Percentiles rank a stretch among this genome's conserved stretches.
Evolutionary conservation across 305 asterid genomes (phyloP).

Genomic region (Solanum hybrid): DNA sequence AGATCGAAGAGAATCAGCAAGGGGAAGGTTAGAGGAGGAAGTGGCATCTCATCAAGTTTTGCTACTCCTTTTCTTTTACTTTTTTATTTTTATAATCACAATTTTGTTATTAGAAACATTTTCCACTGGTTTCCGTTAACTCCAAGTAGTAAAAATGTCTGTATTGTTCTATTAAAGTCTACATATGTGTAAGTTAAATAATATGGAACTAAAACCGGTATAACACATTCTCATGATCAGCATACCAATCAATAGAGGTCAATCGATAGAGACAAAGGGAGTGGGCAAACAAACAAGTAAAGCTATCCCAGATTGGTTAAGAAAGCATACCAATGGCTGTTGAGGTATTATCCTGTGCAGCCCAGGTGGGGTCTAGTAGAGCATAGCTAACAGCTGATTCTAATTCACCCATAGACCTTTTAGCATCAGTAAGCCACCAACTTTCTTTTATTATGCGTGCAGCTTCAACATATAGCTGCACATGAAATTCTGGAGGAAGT

Average conservation of each 20-base stretch:
- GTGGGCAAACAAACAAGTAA: neutral
- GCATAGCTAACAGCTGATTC: slow-evolving; percentile 95
- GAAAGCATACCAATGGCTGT: slow-evolving; percentile 75
- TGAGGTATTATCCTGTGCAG: slow-evolving; percentile 97
- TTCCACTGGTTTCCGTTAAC: neutral
- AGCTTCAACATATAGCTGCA: slow-evolving; percentile 75
- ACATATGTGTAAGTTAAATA: neutral
- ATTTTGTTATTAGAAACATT: neutral
- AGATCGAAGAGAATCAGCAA: neutral
- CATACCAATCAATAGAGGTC: neutral
- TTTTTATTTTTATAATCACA: neutral
- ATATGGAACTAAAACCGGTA: neutral
- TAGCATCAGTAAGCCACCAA: slow-evolving; percentile 91
- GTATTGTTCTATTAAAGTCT: neutral
- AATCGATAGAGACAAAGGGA: neutral
- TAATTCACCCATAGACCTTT: slow-evolving; percentile 72
- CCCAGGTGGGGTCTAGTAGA: slow-evolving; percentile 94
- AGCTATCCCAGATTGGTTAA: neutral
- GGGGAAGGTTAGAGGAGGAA: neutral
- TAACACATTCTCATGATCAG: neutral
- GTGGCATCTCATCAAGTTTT: neutral
- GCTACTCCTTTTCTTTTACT: neutral
- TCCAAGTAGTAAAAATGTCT: neutral
- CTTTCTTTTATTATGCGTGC: slow-evolving; percentile 90
- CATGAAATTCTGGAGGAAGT: slow-evolving; percentile 88